Evolutionary conservation across 2,329 filamentous ascomycete species (phyloP).

Genomic region (Aspergillus novoparasiticus): DNA sequence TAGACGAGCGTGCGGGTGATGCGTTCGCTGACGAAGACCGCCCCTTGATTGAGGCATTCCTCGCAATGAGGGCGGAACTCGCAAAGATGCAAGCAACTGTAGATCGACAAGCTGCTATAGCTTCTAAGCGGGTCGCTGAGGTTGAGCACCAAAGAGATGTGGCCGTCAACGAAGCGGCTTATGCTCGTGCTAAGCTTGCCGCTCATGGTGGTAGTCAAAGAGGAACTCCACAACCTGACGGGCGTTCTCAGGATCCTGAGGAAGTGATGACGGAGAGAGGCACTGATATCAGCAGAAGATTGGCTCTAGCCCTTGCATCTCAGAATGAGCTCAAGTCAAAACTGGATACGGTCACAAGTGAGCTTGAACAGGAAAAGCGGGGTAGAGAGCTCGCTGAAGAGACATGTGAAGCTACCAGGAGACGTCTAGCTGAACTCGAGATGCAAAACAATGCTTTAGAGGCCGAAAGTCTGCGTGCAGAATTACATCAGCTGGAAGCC

Average conservation of each 20-base stretch:
- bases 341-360: constrained; percentile 67
- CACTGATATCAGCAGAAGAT: constrained; percentile 75
- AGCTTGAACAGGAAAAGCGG: constrained; percentile 78
- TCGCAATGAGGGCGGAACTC: constrained; percentile 88
- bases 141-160: constrained; percentile 92
- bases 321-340: constrained; percentile 81
- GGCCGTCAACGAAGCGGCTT: constrained; percentile 92
- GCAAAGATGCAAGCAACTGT: constrained; percentile 87
- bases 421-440: constrained; percentile 81
- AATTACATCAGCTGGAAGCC: constrained; percentile 78
- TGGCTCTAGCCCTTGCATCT: constrained; percentile 76
- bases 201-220: constrained; percentile 73
- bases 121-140: constrained; percentile 87
- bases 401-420: constrained; percentile 78
- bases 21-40: constrained; percentile 90
- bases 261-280: constrained; percentile 62
- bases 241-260: constrained; percentile 59
- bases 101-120: constrained; percentile 81
- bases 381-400: constrained; percentile 86
- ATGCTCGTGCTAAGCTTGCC: constrained; percentile 89
- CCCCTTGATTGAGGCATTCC: constrained; percentile 85
- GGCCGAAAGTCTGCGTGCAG: constrained; percentile 79
- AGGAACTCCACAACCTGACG: constrained; percentile 56
- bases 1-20: constrained; percentile 76
- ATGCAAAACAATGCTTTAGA: constrained; percentile 81